Base-by-base conservation (phyloP, 371 early-diverging fungal genomes). In the Conidiobolus incongruus region DNA sequence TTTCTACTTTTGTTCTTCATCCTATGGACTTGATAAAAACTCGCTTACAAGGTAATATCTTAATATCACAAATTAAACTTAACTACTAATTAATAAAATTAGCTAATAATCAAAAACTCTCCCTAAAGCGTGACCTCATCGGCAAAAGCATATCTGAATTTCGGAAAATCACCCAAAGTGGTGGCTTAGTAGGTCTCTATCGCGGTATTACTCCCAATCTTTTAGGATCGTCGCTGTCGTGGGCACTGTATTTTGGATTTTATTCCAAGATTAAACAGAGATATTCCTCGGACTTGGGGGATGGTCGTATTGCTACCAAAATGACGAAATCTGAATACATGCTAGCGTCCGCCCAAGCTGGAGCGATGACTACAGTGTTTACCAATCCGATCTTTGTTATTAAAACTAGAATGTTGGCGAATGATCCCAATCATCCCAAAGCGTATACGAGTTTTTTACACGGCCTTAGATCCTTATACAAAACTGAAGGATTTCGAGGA, bases 161-260 rank as follows among this genome's bases (percentile, higher is more conserved):
- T 12, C 62, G 63, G 15, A 47, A 59, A 13, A 73, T 78, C 33
- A 45, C 72, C 6, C 49, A 43, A 17, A 60, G 60, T 8, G 72
- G 68, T 54, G 74, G 75, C 21, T 52, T 69, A 32, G 57, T 66
- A 2, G 90, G 89, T 2, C 63, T 95, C 11, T 95, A 95, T 53
- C 69, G 87, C 23, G 96, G 94, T 10, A 56, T 95, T 1, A 48
- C 75, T 2, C 79, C 96, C 30, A 95, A 87, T 47, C 68, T 92
- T 46, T 81, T 81, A 2, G 96, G 94, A 0, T 74, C 91, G n/a
- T 77, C 86, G 7, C 56, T 77, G 12, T 82, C 83, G 35, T 95
- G 96, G 94, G 93, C 89, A 0, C 62, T 95, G 32, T 95, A 93
- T 54, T 93, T 95, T 58, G 81, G 75, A 42, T 87, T 81, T 81